Evolutionary conservation across 2,329 filamentous ascomycete genomes (phyloP).

Genomic region (Eutypella sp.): DNA sequence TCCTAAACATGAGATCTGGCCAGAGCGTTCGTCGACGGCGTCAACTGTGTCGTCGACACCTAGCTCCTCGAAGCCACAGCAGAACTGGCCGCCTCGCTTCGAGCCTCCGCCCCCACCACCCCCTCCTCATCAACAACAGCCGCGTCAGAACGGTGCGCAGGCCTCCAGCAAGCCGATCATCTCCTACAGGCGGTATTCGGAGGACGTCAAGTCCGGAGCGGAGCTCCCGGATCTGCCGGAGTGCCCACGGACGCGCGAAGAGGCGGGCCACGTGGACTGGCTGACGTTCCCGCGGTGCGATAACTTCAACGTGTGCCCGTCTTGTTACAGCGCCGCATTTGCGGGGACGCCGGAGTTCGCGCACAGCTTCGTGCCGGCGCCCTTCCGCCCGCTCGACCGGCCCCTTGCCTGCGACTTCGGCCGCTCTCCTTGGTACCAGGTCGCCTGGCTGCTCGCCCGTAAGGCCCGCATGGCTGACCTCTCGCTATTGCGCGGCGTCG

Average conservation of each 20-base stretch:
- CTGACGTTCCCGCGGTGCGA: conserved; percentile 67
- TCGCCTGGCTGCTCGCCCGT: conserved; percentile 76
- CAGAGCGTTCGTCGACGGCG: conserved; percentile 16
- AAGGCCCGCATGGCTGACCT: conserved; percentile 65
- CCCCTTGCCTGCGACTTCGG: conserved; percentile 75
- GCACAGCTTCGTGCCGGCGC: conserved; percentile 58
- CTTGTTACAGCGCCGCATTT: conserved; percentile 70
- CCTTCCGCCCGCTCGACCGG: conserved; percentile 50
- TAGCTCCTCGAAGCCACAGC: conserved; percentile 20
- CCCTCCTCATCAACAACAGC: conserved; percentile 14
- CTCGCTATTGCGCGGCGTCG: conserved; percentile 64
- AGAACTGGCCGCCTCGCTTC: conserved; percentile 44
- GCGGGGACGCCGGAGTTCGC: conserved; percentile 58
- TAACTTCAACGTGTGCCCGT: conserved; percentile 75
- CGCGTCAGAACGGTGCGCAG: conserved; percentile 23
- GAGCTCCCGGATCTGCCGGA: conserved; percentile 50
- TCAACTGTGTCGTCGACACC: conserved; percentile 16
- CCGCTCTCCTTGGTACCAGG: conserved; percentile 69
- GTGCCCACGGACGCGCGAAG: conserved; percentile 62
- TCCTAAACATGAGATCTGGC: conserved; percentile 8
- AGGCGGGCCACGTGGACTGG: conserved; percentile 69
- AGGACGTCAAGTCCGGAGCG: conserved; percentile 43
- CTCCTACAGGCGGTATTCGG: conserved; percentile 49
- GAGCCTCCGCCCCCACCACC: conserved; percentile 27
- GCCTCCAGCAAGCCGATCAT: conserved; percentile 39